Conservation (phyloP, 306 rosid species). For the Inga oerstediana region DNA sequence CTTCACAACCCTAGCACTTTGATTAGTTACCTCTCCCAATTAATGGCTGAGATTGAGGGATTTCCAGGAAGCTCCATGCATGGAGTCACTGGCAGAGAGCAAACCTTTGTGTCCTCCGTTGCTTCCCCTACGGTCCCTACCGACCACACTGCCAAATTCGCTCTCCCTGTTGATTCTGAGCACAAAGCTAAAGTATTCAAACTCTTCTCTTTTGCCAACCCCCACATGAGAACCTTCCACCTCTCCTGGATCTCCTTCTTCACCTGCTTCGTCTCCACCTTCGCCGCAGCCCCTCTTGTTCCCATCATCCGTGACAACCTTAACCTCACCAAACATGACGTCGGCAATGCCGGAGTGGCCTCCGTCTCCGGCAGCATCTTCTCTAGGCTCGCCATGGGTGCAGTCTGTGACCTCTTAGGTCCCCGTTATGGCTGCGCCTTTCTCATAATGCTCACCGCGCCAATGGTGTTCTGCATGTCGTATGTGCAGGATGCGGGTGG, state of each 20-base stretch:
- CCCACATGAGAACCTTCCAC: constrained; percentile 98
- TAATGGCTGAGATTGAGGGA: constrained; percentile 54
- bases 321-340: constrained; percentile 71
- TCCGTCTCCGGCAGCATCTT: constrained; percentile 84
- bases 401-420: constrained; percentile 74
- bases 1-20: constrained; percentile 13
- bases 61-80: constrained; percentile 97
- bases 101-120: constrained; percentile 63
- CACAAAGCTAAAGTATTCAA: constrained; percentile 81
- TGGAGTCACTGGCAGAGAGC: constrained; percentile 87
- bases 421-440: constrained; percentile 88
- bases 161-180: constrained; percentile 76
- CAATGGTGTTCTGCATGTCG: constrained; percentile 81
- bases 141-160: constrained; percentile 66
- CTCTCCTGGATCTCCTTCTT: constrained; percentile 93
- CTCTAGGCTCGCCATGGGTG: constrained; percentile 87
- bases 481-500: constrained; percentile 68
- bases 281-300: constrained; percentile 79
- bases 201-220: constrained; percentile 72
- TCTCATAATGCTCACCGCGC: constrained; percentile 67
- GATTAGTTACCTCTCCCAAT: not conserved
- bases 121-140: constrained; percentile 77
- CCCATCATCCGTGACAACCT: constrained; percentile 84
- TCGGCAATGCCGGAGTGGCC: constrained; percentile 91
- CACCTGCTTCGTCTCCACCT: constrained; percentile 86